phyloP scores from a whole-genome alignment of 2,329 filamentous ascomycete genomes.

The Colletotrichum falcatum region DNA sequence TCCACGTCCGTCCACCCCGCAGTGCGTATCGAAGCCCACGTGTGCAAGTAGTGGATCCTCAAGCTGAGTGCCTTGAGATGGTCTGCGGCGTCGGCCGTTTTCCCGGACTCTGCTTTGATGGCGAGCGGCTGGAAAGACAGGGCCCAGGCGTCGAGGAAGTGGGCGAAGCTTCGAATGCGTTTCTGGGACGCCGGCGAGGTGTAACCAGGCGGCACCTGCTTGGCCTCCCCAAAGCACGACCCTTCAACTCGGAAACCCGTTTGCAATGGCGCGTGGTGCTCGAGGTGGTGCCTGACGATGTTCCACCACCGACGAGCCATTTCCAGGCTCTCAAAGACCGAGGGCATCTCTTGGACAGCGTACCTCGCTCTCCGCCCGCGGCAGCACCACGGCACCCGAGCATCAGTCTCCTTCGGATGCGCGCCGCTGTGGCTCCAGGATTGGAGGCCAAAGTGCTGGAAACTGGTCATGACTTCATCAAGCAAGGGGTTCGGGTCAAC shows the following conservation, averaged over 20 bases:
- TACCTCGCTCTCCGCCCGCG: constrained; percentile 23
- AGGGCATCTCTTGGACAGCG: constrained; percentile 32
- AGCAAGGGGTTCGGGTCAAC: background rate
- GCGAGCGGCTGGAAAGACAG: constrained; percentile 15
- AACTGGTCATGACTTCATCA: constrained; percentile 17
- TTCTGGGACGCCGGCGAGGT: background rate
- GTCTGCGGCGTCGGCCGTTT: background rate
- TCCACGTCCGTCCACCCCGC: constrained; percentile 26
- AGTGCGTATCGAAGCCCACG: constrained; percentile 14
- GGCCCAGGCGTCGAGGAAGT: constrained; percentile 16
- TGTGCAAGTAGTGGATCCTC: constrained; percentile 24
- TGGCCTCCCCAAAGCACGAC: too few species aligned
- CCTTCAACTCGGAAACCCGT: constrained; percentile 25
- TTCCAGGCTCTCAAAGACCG: constrained; percentile 22
- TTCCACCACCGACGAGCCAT: constrained; percentile 31
- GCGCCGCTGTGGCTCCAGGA: constrained; percentile 19
- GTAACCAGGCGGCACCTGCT: background rate
- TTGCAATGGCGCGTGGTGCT: constrained; percentile 16
- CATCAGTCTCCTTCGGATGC: constrained; percentile 14
- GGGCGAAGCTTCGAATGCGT: background rate
- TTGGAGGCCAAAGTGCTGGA: constrained; percentile 21
- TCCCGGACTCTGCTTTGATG: background rate
- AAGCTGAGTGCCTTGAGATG: constrained; percentile 11
- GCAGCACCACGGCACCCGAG: constrained; percentile 28
- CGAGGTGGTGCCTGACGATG: constrained; percentile 15